Base-by-base conservation (phyloP, 2,329 filamentous ascomycete species). In the Pseudonectria buxi region DNA sequence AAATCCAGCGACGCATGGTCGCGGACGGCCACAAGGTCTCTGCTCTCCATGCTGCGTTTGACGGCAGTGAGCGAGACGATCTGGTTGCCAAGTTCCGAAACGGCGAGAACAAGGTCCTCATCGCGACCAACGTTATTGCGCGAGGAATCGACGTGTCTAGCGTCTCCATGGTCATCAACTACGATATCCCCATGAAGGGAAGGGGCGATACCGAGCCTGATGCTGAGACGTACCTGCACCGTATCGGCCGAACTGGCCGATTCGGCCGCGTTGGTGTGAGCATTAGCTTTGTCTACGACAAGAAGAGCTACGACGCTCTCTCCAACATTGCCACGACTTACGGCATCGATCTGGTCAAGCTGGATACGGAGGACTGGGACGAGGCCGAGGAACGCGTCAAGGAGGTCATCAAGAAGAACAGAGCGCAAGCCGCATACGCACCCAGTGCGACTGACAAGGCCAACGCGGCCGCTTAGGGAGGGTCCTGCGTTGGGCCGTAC, bases 151-250 rank as follows among this genome's bases (percentile, higher is more conserved):
- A 98, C 56, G 76, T 80, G 68, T 96, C 58, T 63, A 94, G 66
- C 18, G 92, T 98, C 11, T 95, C 88, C 9, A 92, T 98, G 82
- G 92, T 98, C 35, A 88, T 98, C 71, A 98, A 98, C 70, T 98
- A 98, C 64, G 83, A 87, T 50, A 83, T 87, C 39, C 83, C 83
- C 15, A 84, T 83, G 69, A 82, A 83, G 55, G 81, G 83, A 27
- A 65, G 74, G 24, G 79, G 83, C 13, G 89, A 96, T 50, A 72
- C 73, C 18, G 86, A 92, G 63, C 84, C 90, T 11, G 92, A 98
- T 56, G 81, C 81, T 30, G 89, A 96, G 68, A 98, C 92, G 1
- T 98, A 98, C 57, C 82, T 98, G 32, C 92, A 98, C 72, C 85
- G 92, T 58, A 98, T 98, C 51, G 92, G 92, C 43, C 87, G 92